These are phyloP conservation scores for Gnomoniopsis smithogilvyi DNA, from an alignment of 2,329 filamentous ascomycete species.

Conservation along the genomic window DNA sequence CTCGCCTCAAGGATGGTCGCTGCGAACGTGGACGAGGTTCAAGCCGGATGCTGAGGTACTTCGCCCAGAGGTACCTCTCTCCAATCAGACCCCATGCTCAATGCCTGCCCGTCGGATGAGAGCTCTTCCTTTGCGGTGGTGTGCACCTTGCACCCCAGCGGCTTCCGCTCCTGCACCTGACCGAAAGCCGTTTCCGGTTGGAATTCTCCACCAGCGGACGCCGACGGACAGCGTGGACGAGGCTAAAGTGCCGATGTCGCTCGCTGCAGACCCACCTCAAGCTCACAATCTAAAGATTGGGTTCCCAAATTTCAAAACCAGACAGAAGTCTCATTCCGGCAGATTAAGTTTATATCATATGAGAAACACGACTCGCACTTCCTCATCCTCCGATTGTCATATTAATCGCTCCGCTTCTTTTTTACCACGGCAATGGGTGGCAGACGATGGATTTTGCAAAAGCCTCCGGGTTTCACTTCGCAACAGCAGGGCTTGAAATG, in stretches of 20 bases:
- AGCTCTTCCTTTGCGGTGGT: not conserved
- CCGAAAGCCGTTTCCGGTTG: too few species aligned
- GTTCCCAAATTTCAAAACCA: not conserved
- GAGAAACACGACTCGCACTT: too few species aligned
- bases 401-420: too few species aligned
- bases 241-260: conserved; percentile 12
- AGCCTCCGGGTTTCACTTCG: too few species aligned
- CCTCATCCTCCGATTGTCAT: too few species aligned
- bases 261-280: conserved; percentile 9
- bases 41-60: not conserved
- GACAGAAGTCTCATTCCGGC: not conserved
- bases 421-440: too few species aligned
- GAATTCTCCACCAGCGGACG: not conserved
- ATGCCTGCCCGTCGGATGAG: not conserved
- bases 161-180: too few species aligned
- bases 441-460: too few species aligned
- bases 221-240: too few species aligned
- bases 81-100: not conserved
- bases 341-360: too few species aligned
- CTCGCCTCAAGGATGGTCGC: conserved; percentile 2
- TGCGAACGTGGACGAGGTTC: not conserved
- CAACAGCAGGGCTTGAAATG: too few species aligned
- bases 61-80: not conserved
- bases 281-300: not conserved
- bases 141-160: not conserved